phyloP scores from a whole-genome alignment of 306 rosid genomes.

The Luffa acutangula region DNA sequence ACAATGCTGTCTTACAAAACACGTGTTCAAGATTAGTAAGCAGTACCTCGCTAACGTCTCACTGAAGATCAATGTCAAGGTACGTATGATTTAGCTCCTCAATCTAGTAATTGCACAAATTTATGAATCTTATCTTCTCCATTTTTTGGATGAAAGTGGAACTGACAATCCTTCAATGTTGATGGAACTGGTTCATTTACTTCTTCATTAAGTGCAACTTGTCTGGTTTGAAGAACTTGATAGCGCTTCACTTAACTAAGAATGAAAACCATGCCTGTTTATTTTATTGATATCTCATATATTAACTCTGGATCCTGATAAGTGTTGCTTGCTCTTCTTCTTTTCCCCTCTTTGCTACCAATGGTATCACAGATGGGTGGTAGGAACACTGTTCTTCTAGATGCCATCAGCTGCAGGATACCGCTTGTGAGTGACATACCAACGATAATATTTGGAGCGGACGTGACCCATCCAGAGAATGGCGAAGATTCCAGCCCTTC shows the following conservation, averaged over 20 bases:
- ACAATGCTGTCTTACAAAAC: constrained; percentile 88
- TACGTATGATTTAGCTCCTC: constrained; percentile 38
- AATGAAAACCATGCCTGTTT: neutral
- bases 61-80: constrained; percentile 92
- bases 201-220: neutral
- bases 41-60: constrained; percentile 92
- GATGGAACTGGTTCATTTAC: neutral
- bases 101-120: neutral
- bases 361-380: constrained; percentile 79
- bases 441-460: constrained; percentile 89
- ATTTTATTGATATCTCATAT: neutral
- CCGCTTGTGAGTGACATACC: constrained; percentile 91
- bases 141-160: neutral
- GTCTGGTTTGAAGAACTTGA: neutral
- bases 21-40: constrained; percentile 78
- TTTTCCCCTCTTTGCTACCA: neutral
- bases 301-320: neutral
- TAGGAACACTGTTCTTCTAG: constrained; percentile 88
- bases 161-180: neutral
- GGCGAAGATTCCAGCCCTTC: constrained; percentile 95
- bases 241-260: neutral
- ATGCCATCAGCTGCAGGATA: constrained; percentile 88
- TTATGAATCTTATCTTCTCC: neutral
- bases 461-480: constrained; percentile 90
- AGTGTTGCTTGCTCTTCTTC: constrained; percentile 2